phyloP scores from a whole-genome alignment of 2,329 filamentous ascomycete genomes.

The Zymoseptoria passerinii region DNA sequence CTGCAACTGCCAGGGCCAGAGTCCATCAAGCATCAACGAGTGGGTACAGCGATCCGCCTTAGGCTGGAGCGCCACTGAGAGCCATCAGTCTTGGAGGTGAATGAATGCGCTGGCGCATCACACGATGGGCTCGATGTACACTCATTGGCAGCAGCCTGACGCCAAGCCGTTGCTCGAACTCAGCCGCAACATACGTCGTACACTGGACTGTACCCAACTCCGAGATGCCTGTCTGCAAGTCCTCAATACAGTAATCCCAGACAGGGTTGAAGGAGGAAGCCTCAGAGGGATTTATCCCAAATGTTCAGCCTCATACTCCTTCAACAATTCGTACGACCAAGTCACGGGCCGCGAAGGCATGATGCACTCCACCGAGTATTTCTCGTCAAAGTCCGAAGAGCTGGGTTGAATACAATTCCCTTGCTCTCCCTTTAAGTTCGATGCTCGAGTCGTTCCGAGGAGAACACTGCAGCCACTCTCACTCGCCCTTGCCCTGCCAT shows the following conservation, averaged over 20 bases:
- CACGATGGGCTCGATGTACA: neutral
- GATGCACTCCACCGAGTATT: neutral
- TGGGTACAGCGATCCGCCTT: neutral
- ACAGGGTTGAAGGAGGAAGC: neutral
- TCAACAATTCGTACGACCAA: neutral
- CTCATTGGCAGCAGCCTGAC: neutral
- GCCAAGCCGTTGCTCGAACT: neutral
- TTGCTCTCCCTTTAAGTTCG: neutral
- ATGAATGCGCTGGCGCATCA: neutral
- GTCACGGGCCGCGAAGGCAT: neutral
- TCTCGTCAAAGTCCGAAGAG: neutral
- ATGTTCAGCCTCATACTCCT: neutral
- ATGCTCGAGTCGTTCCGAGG: neutral
- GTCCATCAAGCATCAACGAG: neutral
- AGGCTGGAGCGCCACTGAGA: neutral
- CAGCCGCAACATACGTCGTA: neutral
- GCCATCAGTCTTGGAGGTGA: too few relatives aligned
- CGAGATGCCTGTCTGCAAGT: too few relatives aligned
- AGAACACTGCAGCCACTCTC: neutral
- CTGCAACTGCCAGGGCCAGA: neutral
- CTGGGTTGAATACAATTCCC: neutral
- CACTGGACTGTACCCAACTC: neutral
- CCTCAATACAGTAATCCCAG: too few relatives aligned
- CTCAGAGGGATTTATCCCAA: neutral
- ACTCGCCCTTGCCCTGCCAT: neutral